phyloP scores from a whole-genome alignment of 176 grass and related monocot species.

The Urochloa ruziziensis region DNA sequence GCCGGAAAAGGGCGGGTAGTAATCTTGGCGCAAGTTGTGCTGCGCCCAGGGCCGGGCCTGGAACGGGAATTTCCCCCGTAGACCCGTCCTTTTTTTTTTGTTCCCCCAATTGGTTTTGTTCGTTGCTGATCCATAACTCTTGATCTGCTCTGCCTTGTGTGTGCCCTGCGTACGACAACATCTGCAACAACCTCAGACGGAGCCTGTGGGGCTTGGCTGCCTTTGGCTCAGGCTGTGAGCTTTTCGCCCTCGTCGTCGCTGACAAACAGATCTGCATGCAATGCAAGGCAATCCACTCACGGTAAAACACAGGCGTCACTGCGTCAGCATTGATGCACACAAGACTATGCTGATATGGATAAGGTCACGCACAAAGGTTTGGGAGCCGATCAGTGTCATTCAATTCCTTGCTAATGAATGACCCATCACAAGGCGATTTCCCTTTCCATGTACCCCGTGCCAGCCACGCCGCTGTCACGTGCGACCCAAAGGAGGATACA shows the following conservation, averaged over 20 bases:
- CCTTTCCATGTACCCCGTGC: not conserved
- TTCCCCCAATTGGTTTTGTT: not conserved
- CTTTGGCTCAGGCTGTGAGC: not conserved
- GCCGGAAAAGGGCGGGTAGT: not conserved
- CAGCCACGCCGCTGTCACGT: constrained; percentile 15
- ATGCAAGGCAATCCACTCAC: not conserved
- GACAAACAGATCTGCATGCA: not conserved
- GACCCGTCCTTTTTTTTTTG: not conserved
- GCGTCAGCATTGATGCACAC: no score
- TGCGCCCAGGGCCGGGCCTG: not conserved
- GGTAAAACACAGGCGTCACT: no score
- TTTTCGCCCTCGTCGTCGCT: not conserved
- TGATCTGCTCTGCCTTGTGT: not conserved
- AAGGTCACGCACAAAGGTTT: not conserved
- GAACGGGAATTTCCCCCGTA: not conserved
- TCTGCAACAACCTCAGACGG: constrained; percentile 2
- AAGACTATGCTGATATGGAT: no score
- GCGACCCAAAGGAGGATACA: not conserved
- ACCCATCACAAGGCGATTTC: not conserved
- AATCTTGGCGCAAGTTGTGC: not conserved
- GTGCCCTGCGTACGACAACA: not conserved
- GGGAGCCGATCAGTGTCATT: not conserved
- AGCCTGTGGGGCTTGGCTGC: not conserved
- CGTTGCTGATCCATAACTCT: not conserved
- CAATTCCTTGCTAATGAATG: not conserved